Evolutionary conservation across 73 alveolate species (phyloP).

Genomic region (Tetrahymena borealis): DNA sequence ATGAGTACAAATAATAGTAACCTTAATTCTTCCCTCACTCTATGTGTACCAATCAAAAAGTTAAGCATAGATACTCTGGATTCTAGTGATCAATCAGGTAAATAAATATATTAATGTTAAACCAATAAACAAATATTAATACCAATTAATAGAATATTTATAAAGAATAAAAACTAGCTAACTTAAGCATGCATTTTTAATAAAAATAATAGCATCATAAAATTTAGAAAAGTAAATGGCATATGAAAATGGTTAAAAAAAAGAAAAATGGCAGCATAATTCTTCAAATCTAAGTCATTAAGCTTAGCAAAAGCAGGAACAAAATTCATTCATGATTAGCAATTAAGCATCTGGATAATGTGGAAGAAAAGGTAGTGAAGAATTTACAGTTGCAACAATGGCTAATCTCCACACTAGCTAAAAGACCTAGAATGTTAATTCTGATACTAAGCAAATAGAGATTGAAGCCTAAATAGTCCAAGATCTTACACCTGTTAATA

Average conservation of each 20-base stretch:
- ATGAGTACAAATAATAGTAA: background rate
- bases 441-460: background rate
- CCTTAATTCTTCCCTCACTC: background rate
- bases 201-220: background rate
- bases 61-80: background rate
- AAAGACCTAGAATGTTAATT: background rate
- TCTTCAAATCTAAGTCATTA: background rate
- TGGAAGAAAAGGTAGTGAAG: background rate
- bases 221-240: background rate
- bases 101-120: too few species aligned
- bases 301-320: background rate
- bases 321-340: background rate
- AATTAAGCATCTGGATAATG: background rate
- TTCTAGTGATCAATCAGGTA: background rate
- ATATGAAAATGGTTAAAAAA: background rate
- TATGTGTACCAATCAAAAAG: background rate
- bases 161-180: too few species aligned
- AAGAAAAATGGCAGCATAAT: background rate
- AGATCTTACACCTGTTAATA: background rate
- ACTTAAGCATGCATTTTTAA: background rate
- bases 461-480: background rate
- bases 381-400: background rate
- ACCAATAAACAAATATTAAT: too few species aligned
- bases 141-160: too few species aligned
- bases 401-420: background rate